phyloP scores from a whole-genome alignment of 495 filamentous ascomycete genomes.

The Beverwykella pulmonaria region DNA sequence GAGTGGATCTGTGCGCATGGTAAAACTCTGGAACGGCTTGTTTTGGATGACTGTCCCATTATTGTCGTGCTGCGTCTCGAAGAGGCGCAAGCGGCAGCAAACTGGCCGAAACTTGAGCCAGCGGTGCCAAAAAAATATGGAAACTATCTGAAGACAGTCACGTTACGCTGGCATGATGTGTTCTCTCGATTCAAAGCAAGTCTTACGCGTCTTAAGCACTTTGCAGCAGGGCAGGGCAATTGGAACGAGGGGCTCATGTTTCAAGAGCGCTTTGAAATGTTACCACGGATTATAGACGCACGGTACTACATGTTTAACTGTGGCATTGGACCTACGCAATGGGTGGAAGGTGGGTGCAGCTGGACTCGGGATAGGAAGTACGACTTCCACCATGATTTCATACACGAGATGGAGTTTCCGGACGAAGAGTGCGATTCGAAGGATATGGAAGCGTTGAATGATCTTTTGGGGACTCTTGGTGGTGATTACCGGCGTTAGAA shows the following conservation, averaged over 20 bases:
- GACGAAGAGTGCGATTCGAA: too few species aligned
- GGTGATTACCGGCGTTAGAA: too few species aligned
- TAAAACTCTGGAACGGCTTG: constrained; percentile 1
- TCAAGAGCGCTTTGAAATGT: neutral
- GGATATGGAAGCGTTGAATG: too few species aligned
- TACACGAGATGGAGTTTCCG: too few species aligned
- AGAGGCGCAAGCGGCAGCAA: neutral
- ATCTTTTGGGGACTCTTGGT: too few species aligned
- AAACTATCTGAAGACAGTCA: neutral
- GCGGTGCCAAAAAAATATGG: neutral
- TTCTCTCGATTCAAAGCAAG: neutral
- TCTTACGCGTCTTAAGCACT: neutral
- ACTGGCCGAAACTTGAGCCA: neutral
- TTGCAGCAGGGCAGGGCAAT: neutral
- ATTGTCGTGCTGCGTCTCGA: neutral
- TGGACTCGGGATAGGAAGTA: too few species aligned
- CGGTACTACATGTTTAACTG: neutral
- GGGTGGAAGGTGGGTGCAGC: too few species aligned
- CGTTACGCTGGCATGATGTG: neutral
- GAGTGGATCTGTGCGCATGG: constrained; percentile 2
- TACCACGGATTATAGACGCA: neutral
- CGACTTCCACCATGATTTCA: too few species aligned
- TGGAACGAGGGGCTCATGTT: neutral
- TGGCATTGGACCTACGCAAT: too few species aligned
- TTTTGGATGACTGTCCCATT: constrained; percentile 13